A percentile compares a stretch with the other conserved stretches of the same genome.
Evolutionary conservation across 495 filamentous ascomycete species (phyloP).

Genomic region (Aspergillus cavernicola): DNA sequence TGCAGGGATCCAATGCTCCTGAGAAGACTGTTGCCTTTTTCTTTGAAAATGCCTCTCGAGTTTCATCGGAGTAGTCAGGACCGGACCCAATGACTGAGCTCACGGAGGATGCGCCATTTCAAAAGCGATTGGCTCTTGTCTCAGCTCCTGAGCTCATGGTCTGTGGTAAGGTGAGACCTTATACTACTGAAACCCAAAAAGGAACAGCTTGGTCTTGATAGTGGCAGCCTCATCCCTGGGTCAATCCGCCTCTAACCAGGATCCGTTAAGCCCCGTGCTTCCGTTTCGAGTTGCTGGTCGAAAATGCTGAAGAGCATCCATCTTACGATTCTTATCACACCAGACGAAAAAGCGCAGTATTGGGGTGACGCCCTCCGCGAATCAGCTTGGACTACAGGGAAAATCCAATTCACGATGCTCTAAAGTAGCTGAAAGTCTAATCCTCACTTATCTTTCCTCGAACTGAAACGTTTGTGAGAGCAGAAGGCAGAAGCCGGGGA

Average conservation of each 20-base stretch:
- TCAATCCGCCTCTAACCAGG: background rate
- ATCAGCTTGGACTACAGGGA: background rate
- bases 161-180: too few species aligned
- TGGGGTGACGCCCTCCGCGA: background rate
- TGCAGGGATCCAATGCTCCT: background rate
- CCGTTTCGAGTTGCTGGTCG: too few species aligned
- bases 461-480: too few species aligned
- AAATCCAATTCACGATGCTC: conserved; percentile 8
- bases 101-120: background rate
- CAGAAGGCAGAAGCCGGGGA: too few species aligned
- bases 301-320: background rate
- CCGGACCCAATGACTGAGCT: background rate
- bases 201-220: background rate
- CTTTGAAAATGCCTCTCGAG: background rate
- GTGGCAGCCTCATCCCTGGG: too few species aligned
- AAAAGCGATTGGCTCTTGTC: background rate
- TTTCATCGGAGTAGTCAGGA: conserved; percentile 4
- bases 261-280: background rate
- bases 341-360: too few species aligned
- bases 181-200: background rate
- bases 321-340: too few species aligned
- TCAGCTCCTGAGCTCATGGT: background rate
- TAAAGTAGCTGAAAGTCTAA: too few species aligned
- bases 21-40: background rate
- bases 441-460: too few species aligned